A percentile compares a stretch with the other conserved stretches of the same genome.
Evolutionary conservation across 768 basidiomycete species (phyloP).

Genomic region (Hygrocybe punicea): DNA sequence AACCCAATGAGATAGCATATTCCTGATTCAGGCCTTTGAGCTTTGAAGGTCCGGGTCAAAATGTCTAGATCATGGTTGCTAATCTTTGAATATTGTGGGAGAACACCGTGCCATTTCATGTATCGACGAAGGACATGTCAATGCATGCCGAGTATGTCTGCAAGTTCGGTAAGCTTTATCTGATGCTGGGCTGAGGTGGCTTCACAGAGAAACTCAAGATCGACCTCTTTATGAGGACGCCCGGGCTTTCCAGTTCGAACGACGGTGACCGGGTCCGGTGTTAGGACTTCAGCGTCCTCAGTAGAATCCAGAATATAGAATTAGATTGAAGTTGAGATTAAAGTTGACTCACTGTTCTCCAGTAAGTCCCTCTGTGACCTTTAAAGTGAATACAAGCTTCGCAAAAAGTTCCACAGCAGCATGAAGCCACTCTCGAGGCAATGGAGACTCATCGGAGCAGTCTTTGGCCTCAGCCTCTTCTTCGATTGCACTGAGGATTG

Average conservation of each 20-base stretch:
- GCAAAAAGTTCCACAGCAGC: background rate
- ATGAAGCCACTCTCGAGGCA: background rate
- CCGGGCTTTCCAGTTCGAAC: background rate
- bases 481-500: background rate
- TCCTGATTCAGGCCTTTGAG: conserved; percentile 19
- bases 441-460: background rate
- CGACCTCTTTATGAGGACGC: conserved; percentile 3
- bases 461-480: background rate
- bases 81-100: too few species aligned
- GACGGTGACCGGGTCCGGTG: background rate
- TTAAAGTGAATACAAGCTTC: background rate
- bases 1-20: conserved; percentile 28
- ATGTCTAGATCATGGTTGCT: conserved; percentile 6
- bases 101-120: too few species aligned
- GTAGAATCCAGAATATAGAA: background rate
- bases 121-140: conserved; percentile 1
- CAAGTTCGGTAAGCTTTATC: background rate
- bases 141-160: conserved; percentile 1
- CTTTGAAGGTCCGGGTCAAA: conserved; percentile 1
- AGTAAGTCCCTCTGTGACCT: background rate
- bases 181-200: background rate
- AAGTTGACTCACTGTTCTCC: background rate
- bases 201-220: conserved; percentile 1
- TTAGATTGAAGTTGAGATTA: background rate
- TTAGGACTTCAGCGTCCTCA: background rate